Evolutionary conservation across 2,329 filamentous ascomycete species (phyloP).

Genomic region (Aspergillus clavatus): DNA sequence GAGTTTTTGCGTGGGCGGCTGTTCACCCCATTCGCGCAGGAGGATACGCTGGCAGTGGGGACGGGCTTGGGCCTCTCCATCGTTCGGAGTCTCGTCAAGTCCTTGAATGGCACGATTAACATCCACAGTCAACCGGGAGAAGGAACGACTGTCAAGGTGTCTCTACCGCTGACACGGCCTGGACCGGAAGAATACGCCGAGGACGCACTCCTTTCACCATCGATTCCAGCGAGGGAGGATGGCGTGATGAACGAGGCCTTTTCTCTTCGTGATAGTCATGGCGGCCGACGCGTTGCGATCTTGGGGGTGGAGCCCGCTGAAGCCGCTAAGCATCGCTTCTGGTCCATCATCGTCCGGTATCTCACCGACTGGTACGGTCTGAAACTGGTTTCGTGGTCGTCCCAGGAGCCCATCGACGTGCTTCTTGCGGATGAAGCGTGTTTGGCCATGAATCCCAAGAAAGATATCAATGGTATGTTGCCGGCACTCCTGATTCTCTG

Average conservation of each 20-base stretch:
- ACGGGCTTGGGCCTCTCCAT: slow-evolving; percentile 58
- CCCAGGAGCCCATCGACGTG: slow-evolving; percentile 27
- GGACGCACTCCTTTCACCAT: slow-evolving; percentile 13
- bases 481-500: slow-evolving; percentile 37
- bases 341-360: slow-evolving; percentile 27
- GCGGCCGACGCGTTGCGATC: slow-evolving; percentile 26
- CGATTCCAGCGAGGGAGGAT: slow-evolving; percentile 8
- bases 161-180: slow-evolving; percentile 39
- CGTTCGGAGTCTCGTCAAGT: slow-evolving; percentile 57
- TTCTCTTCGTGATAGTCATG: slow-evolving; percentile 23
- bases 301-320: slow-evolving; percentile 22
- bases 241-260: slow-evolving; percentile 21
- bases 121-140: slow-evolving; percentile 50
- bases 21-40: slow-evolving; percentile 57
- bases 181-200: slow-evolving; percentile 18
- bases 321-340: slow-evolving; percentile 17
- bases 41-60: slow-evolving; percentile 52
- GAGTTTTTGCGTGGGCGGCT: slow-evolving; percentile 58
- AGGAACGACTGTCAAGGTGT: slow-evolving; percentile 53
- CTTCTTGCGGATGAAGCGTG: slow-evolving; percentile 32
- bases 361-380: slow-evolving; percentile 36
- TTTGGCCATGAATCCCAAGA: slow-evolving; percentile 19
- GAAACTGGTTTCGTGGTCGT: slow-evolving; percentile 29
- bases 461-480: slow-evolving; percentile 13
- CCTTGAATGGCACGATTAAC: slow-evolving; percentile 56